phyloP scores from a whole-genome alignment of 2,329 filamentous ascomycete genomes.

The Hypoxylon sp. region DNA sequence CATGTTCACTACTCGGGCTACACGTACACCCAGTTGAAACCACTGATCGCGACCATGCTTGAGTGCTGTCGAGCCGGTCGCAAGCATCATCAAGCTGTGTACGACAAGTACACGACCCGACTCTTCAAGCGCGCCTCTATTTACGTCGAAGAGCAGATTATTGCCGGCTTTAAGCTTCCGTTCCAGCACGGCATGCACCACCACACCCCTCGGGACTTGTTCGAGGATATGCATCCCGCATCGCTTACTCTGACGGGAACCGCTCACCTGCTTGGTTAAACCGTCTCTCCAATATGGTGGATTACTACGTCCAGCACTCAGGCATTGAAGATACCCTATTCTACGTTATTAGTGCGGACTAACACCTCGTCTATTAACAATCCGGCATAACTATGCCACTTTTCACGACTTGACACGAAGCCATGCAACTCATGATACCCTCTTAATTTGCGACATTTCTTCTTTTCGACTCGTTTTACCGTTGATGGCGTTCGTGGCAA shows the following conservation, averaged over 20 bases:
- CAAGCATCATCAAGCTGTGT: slow-evolving; percentile 88
- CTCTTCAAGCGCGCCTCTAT: slow-evolving; percentile 87
- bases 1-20: slow-evolving; percentile 96
- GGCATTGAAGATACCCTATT: slow-evolving; percentile 8
- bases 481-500: slow-evolving; percentile 47
- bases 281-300: not conserved
- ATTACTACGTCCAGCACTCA: not conserved
- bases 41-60: slow-evolving; percentile 80
- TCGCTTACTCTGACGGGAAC: slow-evolving; percentile 46
- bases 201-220: slow-evolving; percentile 24
- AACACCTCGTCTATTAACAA: slow-evolving; percentile 44
- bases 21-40: slow-evolving; percentile 85
- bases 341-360: slow-evolving; percentile 27
- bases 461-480: slow-evolving; percentile 26
- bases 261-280: slow-evolving; percentile 45
- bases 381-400: slow-evolving; percentile 43
- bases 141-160: slow-evolving; percentile 82
- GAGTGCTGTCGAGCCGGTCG: slow-evolving; percentile 87
- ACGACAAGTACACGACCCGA: slow-evolving; percentile 90
- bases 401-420: slow-evolving; percentile 50
- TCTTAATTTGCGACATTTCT: slow-evolving; percentile 37
- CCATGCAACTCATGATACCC: slow-evolving; percentile 46
- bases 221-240: slow-evolving; percentile 29
- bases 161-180: slow-evolving; percentile 67
- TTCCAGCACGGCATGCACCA: slow-evolving; percentile 48